Evolutionary conservation across 345 rosid genomes (phyloP).

Genomic region (Punica granatum): DNA sequence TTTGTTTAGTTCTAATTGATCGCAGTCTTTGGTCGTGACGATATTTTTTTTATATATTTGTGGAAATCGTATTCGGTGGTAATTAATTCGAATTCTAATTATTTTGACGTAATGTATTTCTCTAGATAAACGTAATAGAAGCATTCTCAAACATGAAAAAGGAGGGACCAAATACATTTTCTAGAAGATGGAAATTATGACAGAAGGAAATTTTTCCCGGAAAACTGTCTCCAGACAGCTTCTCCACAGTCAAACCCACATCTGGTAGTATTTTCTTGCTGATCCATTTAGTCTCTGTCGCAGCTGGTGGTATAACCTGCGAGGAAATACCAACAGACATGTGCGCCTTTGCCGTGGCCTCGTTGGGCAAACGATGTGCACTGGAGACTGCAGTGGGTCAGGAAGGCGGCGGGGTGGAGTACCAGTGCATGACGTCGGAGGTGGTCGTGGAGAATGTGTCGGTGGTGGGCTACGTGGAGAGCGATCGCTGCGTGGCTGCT

Average conservation of each 20-base stretch:
- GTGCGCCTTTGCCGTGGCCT: conserved; percentile 66
- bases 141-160: too few relatives aligned
- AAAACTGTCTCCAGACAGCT: neutral
- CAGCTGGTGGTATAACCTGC: conserved; percentile 55
- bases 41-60: too few relatives aligned
- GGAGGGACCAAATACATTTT: too few relatives aligned
- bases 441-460: conserved; percentile 63
- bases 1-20: too few relatives aligned
- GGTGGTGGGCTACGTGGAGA: conserved; percentile 65
- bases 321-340: conserved; percentile 58
- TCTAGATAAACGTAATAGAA: too few relatives aligned
- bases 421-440: conserved; percentile 72
- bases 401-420: conserved; percentile 37
- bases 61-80: too few relatives aligned
- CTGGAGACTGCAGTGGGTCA: conserved; percentile 41
- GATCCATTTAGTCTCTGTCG: neutral
- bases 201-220: neutral
- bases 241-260: neutral
- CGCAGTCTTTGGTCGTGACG: too few relatives aligned
- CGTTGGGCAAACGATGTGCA: conserved; percentile 78
- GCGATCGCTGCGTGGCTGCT: conserved; percentile 53
- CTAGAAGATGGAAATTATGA: too few relatives aligned
- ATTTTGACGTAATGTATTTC: too few relatives aligned
- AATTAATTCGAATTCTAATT: too few relatives aligned
- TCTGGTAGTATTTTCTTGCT: neutral